Evolutionary conservation across 257 asterid genomes (phyloP), one percentile per base, ranked within the genome.

Genomic region (Solanum tarapatanum): DNA sequence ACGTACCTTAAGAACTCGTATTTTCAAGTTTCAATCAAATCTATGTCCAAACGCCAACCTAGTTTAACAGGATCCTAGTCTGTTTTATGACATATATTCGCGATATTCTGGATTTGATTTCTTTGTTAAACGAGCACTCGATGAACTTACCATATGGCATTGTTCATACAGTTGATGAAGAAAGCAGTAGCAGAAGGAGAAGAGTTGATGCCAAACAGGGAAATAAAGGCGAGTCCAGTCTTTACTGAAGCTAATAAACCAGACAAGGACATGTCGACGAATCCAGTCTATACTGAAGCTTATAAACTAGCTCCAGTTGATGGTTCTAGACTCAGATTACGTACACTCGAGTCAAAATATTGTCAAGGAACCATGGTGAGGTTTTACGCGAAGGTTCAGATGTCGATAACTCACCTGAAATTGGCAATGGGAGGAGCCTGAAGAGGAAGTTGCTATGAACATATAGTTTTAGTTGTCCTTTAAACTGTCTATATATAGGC

Each of bases 131-230:
- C 33, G 23, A 55, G 73, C 36, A 17, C 24, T 21, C 32, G 24
- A 12, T 26, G 35, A 32, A 32, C n/a, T 36, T 24, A 45, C 30
- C 69, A 51, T 82, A 13, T 12, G 16, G 8, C 76, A n/a, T 14
- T 82, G 58, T 76, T 48, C 36, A 73, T 88, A 87, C 86, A 92
- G 96, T 23, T 87, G 66, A 90, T 92, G 94, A 86, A 82, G 88
- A 77, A 39, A 83, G 23, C 19, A 3, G 93, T 92, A 62, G 72
- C 88, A 0, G 90, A 88, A 13, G 93, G 94, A 2, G 92, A 91
- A 75, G 96, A 93, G 87, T 66, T 90, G 83, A 94, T 92, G 95
- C 91, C 93, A 23, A 87, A 37, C 55, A 87, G 93, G 90, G 82
- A 82, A 82, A 58, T 36, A 36, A 21, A n/a, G 11, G 2, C 11